Conservation (phyloP, 768 basidiomycete genomes). For the Kwoniella heveanensis region DNA sequence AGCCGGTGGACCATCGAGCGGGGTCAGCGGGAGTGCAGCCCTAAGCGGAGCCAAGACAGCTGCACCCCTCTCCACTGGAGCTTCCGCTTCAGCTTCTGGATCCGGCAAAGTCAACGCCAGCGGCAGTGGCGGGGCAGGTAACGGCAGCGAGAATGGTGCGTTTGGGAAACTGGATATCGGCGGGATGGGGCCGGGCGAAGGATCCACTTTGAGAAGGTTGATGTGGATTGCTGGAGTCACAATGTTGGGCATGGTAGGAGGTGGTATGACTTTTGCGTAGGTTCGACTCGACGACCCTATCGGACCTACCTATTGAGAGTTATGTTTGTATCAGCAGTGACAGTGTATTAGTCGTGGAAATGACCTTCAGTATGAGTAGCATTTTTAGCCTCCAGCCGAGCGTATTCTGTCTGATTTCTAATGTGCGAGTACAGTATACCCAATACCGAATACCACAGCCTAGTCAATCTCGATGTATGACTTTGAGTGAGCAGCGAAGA, state of each 20-base stretch:
- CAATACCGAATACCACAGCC: too few species aligned
- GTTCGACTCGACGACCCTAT: too few species aligned
- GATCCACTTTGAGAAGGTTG: neutral
- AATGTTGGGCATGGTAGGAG: slow-evolving; percentile 2
- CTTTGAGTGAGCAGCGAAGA: too few species aligned
- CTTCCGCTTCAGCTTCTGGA: neutral
- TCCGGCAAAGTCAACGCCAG: neutral
- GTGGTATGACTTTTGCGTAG: slow-evolving; percentile 1
- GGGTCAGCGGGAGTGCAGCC: neutral
- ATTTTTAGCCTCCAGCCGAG: too few species aligned
- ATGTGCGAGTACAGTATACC: too few species aligned
- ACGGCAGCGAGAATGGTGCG: slow-evolving; percentile 5
- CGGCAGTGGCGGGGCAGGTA: neutral
- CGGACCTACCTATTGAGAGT: too few species aligned
- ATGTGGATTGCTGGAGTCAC: neutral
- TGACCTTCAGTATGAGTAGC: too few species aligned
- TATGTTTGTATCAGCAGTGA: too few species aligned
- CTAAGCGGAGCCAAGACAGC: neutral
- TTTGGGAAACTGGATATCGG: neutral
- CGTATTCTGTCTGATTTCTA: too few species aligned
- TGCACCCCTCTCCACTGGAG: neutral
- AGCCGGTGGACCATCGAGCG: neutral
- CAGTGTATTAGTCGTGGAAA: too few species aligned
- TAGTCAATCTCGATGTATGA: too few species aligned
- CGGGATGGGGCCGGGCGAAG: neutral